Evolutionary conservation across 768 basidiomycete genomes (phyloP).

Genomic region (Amanita polypyramis): DNA sequence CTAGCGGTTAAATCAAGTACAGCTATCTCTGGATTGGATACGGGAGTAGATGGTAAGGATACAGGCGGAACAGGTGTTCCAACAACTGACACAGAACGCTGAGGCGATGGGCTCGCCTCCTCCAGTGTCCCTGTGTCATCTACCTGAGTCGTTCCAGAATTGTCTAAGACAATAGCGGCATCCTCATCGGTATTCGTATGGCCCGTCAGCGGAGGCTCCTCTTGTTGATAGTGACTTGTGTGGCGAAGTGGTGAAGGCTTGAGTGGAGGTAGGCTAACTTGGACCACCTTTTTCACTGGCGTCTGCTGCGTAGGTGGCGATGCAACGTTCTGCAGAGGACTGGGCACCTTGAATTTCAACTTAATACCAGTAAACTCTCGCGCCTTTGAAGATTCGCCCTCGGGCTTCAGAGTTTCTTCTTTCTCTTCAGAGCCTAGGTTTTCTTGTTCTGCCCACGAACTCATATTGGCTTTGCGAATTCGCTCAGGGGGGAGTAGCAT

Average conservation of each 20-base stretch:
- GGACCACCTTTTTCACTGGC: slow-evolving; percentile 16
- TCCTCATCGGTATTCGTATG: not conserved
- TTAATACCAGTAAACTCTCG: slow-evolving; percentile 1
- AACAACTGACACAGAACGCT: not conserved
- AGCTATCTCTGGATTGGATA: slow-evolving; percentile 21
- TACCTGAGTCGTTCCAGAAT: not conserved
- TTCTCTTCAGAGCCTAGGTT: slow-evolving; percentile 3
- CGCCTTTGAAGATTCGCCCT: not conserved
- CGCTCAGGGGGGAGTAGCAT: slow-evolving; percentile 63
- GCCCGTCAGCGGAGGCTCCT: not conserved
- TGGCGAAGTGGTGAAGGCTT: slow-evolving; percentile 11
- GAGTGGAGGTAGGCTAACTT: slow-evolving; percentile 11
- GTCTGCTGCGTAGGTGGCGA: slow-evolving; percentile 12
- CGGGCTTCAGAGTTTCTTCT: not conserved
- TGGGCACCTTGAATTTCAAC: slow-evolving; percentile 4
- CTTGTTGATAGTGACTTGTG: slow-evolving; percentile 1
- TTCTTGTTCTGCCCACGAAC: slow-evolving; percentile 1
- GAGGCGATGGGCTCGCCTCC: not conserved
- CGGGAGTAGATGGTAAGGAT: slow-evolving; percentile 12
- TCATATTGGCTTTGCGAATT: slow-evolving; percentile 13
- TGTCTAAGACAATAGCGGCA: not conserved
- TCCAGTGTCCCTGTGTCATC: not conserved
- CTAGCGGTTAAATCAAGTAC: slow-evolving; percentile 8
- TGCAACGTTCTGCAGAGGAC: not conserved
- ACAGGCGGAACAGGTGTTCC: not conserved